A percentile compares a stretch with the other conserved stretches of the same genome.
Conservation (phyloP, 139 green algal genomes). For the Chlamydomonas sp. region DNA sequence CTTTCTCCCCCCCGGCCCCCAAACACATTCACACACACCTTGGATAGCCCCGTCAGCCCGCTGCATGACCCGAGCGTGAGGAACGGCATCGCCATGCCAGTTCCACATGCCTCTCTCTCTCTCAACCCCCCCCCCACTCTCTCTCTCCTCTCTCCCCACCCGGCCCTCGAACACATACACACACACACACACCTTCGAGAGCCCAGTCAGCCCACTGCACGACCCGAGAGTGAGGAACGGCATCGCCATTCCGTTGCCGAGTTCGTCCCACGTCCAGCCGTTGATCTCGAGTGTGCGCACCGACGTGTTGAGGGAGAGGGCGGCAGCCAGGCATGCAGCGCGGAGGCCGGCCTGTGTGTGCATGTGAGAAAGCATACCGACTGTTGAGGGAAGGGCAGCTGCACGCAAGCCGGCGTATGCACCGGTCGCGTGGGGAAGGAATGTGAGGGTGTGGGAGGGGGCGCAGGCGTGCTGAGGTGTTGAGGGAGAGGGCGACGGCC, state of each 20-base stretch:
- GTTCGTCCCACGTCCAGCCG: slow-evolving; percentile 28
- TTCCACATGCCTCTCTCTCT: neutral
- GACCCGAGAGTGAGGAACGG: slow-evolving; percentile 26
- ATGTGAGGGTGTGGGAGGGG: too few relatives aligned
- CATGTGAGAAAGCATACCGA: too few relatives aligned
- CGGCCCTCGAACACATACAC: neutral
- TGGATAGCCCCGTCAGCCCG: too few relatives aligned
- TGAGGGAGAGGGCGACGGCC: too few relatives aligned
- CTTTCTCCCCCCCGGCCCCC: neutral
- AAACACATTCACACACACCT: too few relatives aligned
- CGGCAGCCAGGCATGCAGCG: slow-evolving; percentile 20
- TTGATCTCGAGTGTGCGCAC: slow-evolving; percentile 25
- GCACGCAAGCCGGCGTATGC: too few relatives aligned
- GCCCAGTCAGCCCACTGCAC: neutral
- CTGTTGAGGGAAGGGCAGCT: too few relatives aligned
- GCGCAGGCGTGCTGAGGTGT: too few relatives aligned
- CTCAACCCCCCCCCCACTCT: neutral
- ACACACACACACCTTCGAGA: neutral
- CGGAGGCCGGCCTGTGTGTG: slow-evolving; percentile 14
- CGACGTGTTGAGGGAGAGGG: slow-evolving; percentile 24
- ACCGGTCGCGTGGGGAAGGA: too few relatives aligned
- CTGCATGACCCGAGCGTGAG: too few relatives aligned
- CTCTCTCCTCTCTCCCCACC: neutral
- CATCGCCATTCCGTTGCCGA: slow-evolving; percentile 24
- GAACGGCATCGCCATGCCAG: neutral